phyloP scores from a whole-genome alignment of 306 rosid genomes.

The Medicago lupulina region DNA sequence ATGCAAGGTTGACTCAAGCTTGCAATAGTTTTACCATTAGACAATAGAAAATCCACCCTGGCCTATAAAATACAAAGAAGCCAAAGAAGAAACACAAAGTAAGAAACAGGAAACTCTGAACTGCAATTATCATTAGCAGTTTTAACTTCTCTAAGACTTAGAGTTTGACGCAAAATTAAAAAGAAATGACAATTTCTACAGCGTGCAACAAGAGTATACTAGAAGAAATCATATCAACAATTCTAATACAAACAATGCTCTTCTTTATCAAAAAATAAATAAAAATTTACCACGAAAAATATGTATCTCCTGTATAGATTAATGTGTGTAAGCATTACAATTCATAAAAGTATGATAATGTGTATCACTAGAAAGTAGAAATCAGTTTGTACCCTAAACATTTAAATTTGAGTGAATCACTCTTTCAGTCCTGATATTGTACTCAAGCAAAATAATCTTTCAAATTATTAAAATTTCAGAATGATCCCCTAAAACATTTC shows the following conservation, averaged over 20 bases:
- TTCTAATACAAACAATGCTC: background rate
- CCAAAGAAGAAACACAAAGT: conserved; percentile 25
- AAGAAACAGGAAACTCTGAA: conserved; percentile 19
- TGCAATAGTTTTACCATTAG: conserved; percentile 66
- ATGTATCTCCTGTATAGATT: background rate
- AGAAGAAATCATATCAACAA: background rate
- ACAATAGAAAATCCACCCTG: conserved; percentile 65
- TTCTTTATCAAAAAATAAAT: background rate
- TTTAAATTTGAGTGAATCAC: background rate
- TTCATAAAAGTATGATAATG: background rate
- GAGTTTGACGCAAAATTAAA: conserved; percentile 16
- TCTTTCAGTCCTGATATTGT: background rate
- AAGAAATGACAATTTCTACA: conserved; percentile 29
- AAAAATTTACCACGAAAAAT: conserved; percentile 22
- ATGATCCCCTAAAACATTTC: background rate
- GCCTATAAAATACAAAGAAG: conserved; percentile 47
- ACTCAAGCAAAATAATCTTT: background rate
- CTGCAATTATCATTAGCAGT: conserved; percentile 20
- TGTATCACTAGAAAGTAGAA: background rate
- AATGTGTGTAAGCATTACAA: background rate
- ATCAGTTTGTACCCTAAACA: conserved; percentile 20
- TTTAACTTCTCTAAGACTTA: background rate
- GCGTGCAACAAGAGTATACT: background rate
- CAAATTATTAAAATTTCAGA: background rate
- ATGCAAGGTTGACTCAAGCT: conserved; percentile 79